Conservation (phyloP, 2,329 filamentous ascomycete species). For the Xylaria polymorpha region DNA sequence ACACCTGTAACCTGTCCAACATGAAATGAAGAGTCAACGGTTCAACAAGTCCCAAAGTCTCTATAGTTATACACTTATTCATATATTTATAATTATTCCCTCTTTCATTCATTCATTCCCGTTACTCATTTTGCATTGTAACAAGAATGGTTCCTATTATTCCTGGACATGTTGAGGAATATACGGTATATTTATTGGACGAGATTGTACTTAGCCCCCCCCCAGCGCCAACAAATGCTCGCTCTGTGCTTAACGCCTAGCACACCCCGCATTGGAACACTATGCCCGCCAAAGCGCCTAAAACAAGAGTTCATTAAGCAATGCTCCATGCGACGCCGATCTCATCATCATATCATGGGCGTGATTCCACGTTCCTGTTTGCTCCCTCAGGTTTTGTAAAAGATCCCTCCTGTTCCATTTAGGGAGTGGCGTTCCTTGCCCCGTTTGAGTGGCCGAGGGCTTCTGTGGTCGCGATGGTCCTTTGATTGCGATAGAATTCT, state of each 20-base stretch:
- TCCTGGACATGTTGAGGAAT: not conserved
- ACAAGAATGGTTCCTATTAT: not conserved
- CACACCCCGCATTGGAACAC: constrained; percentile 11
- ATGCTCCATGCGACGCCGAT: constrained; percentile 24
- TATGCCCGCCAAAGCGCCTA: constrained; percentile 30
- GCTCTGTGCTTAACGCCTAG: constrained; percentile 1
- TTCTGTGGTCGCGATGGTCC: constrained; percentile 51
- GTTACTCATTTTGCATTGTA: not conserved
- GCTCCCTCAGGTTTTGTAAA: constrained; percentile 36
- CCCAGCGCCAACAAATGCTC: constrained; percentile 13
- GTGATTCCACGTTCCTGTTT: constrained; percentile 46
- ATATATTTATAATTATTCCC: not conserved
- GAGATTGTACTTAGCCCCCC: not conserved
- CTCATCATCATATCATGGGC: constrained; percentile 38
- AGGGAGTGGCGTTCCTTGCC: constrained; percentile 50
- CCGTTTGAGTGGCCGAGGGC: constrained; percentile 51
- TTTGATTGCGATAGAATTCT: constrained; percentile 53
- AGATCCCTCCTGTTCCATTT: constrained; percentile 38
- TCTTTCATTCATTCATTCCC: not conserved
- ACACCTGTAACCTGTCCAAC: not conserved
- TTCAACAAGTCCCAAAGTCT: not conserved
- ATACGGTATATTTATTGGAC: not conserved
- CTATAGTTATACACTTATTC: not conserved
- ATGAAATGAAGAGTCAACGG: too few relatives aligned
- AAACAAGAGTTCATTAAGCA: constrained; percentile 43